These are phyloP conservation scores for Kwoniella shivajii DNA, from an alignment of 1,284 basidiomycete species.

Conservation along the genomic window DNA sequence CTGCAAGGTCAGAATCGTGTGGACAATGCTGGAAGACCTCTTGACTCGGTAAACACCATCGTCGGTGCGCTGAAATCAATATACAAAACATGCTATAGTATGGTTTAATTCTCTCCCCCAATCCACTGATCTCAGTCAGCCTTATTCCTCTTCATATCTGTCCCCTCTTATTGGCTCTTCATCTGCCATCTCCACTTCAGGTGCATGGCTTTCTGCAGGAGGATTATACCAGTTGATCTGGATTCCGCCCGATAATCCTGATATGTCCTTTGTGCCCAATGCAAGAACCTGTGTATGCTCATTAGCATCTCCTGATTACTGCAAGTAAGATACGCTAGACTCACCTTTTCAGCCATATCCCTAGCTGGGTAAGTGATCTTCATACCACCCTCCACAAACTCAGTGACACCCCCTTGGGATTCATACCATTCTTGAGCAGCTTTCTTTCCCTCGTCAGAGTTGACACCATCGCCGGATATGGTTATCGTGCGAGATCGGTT, in stretches of 20 bases:
- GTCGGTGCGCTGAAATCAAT: neutral
- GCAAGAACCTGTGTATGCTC: slow-evolving; percentile 37
- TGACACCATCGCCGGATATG: slow-evolving; percentile 65
- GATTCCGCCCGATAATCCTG: slow-evolving; percentile 25
- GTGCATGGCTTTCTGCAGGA: slow-evolving; percentile 5
- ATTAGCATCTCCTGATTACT: slow-evolving; percentile 8
- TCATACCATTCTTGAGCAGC: slow-evolving; percentile 80
- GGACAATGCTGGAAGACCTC: no score
- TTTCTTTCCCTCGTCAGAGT: slow-evolving; percentile 55
- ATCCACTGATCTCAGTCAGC: neutral
- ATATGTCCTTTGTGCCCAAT: slow-evolving; percentile 42
- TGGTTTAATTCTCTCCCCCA: neutral
- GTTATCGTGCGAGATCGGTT: slow-evolving; percentile 82
- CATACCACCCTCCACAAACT: slow-evolving; percentile 28
- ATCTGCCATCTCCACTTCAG: slow-evolving; percentile 22
- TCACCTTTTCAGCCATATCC: slow-evolving; percentile 51
- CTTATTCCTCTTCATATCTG: slow-evolving; percentile 23
- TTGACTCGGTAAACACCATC: neutral
- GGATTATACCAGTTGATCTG: slow-evolving; percentile 35
- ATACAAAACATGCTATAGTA: neutral
- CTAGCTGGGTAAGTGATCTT: slow-evolving; percentile 46
- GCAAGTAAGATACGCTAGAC: slow-evolving; percentile 15
- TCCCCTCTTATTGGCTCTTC: slow-evolving; percentile 22
- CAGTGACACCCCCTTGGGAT: slow-evolving; percentile 56
- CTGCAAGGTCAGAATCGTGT: no score